Conservation (phyloP, 1,139 yeast genomes). For the Yamadazyma spencermartinsiae region DNA sequence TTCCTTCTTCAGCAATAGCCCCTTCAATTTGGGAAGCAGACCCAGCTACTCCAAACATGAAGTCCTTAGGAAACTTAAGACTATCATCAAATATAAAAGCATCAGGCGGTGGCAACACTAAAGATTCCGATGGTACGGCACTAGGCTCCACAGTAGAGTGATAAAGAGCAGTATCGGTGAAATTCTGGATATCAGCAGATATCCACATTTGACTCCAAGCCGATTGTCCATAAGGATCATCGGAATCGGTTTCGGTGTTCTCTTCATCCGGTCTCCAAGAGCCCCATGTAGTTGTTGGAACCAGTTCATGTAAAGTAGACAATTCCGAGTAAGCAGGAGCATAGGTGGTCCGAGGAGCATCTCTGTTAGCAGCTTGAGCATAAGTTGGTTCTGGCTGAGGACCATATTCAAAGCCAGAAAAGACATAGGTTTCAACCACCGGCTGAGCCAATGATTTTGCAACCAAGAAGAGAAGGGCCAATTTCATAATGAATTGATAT, state of each 20-base stretch:
- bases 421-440: constrained; percentile 6
- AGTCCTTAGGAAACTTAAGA: constrained; percentile 21
- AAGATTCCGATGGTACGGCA: constrained; percentile 20
- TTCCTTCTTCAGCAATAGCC: constrained; percentile 33
- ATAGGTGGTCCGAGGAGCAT: constrained; percentile 10
- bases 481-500: not conserved
- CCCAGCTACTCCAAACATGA: constrained; percentile 26
- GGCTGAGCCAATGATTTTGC: constrained; percentile 8
- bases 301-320: constrained; percentile 12
- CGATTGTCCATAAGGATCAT: constrained; percentile 23
- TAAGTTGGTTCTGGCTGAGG: constrained; percentile 14
- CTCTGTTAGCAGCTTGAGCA: constrained; percentile 11
- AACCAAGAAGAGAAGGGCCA: constrained; percentile 3
- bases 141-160: constrained; percentile 23
- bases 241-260: constrained; percentile 18
- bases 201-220: constrained; percentile 24
- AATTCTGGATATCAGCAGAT: constrained; percentile 16
- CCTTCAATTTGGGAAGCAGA: constrained; percentile 38
- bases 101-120: constrained; percentile 23
- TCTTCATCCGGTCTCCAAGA: constrained; percentile 18
- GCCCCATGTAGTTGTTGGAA: constrained; percentile 20
- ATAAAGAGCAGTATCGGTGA: constrained; percentile 18
- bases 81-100: constrained; percentile 17
- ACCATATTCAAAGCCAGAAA: constrained; percentile 6
- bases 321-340: constrained; percentile 17